Base-by-base conservation (phyloP, 345 rosid species). In the Brassica carinata region DNA sequence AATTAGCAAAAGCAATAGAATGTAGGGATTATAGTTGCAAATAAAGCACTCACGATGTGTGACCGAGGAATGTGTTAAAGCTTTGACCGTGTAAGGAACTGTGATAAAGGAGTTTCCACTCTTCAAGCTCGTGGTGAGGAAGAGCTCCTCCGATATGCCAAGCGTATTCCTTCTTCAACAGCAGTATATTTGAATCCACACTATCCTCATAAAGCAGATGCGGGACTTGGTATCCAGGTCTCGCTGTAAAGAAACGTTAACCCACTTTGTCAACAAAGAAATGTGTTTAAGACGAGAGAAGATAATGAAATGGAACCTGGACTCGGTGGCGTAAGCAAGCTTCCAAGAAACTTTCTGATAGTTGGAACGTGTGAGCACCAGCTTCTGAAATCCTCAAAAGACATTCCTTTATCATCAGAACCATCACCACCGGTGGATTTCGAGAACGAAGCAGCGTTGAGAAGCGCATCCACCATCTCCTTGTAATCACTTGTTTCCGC, bases 141-240 rank as follows among this genome's bases (percentile, higher is more conserved):
- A 95, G 92, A 69, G 87, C 89, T 76, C 99, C 99, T 81, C 93
- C 99, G 72, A 95, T 90, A 78, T 91, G 93, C 98, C 99, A 93
- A 72, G 99, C 97, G 79, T 89, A 91, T 82, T 90, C 98, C 69
- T 87, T 82, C 78, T 84, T 88, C 79, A 93, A 69, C 67, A 93
- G 30, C 53, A 92, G 72, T 33, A 78, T 45, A 15, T 68, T 83
- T 45, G 94, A 81, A 80, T 86, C 82, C 17, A 90, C 76, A 74
- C 81, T 85, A 66, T 89, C 90, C 40, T 77, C 72, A 82, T 72
- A 73, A 19, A 84, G 58, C 83, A 95, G 82, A 2, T n/a, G 82
- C 66, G 99, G 98, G 79, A 90, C 88, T 84, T 89, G 94, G 67
- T 83, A 84, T 53, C 98, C 90, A 5, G 43, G 85, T 80, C 61